Evolutionary conservation across 352 stramenopile species (phyloP), one percentile per base, ranked within the genome.

Genomic region (Phytophthora foliorum): DNA sequence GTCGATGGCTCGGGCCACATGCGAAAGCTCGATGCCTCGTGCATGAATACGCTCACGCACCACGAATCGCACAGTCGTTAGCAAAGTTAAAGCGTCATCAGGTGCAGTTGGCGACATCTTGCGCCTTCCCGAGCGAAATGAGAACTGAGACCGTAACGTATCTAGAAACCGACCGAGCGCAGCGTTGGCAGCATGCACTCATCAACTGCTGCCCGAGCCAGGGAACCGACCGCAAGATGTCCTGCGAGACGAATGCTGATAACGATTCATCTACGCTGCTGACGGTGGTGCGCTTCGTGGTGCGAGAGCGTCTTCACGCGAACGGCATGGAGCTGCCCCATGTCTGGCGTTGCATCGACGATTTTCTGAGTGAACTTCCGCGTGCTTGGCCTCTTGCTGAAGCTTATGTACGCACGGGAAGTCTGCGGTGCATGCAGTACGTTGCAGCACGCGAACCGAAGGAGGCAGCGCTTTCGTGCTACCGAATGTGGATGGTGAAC

Each of bases 21-120:
- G 63, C 13, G 19, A 39, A 17, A 72, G 19, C 21, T 72, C 49
- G n/a, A 53, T 45, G 31, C 61, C 61, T 13, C 53, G 51, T 2
- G 38, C 9, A 29, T 48, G 42, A 27, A 72, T 29, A 44, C 57
- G 38, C 45, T 62, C 51, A 7, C 56, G 56, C n/a, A 48, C 32
- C 29, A 72, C 56, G 17, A 72, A 27, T 13, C 36, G 58, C 57
- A 72, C 64, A 27, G 19, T 29, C 0, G 64, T 72, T 11, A 68
- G 41, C 41, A 63, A 24, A 34, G 34, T 13, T 34, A 22, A 45
- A 3, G 38, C 4, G 2, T 27, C 8, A 17, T 54, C 22, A 13
- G 29, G 3, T 21, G 24, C 46, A 27, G 11, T 9, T 50, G 4
- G 21, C 4, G 13, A 22, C 57, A 58, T 59, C 34, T 49, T 38